These are phyloP conservation scores for Sarocladiaceae sp. DNA, from an alignment of 2,329 filamentous ascomycete genomes.

Conservation along the genomic window DNA sequence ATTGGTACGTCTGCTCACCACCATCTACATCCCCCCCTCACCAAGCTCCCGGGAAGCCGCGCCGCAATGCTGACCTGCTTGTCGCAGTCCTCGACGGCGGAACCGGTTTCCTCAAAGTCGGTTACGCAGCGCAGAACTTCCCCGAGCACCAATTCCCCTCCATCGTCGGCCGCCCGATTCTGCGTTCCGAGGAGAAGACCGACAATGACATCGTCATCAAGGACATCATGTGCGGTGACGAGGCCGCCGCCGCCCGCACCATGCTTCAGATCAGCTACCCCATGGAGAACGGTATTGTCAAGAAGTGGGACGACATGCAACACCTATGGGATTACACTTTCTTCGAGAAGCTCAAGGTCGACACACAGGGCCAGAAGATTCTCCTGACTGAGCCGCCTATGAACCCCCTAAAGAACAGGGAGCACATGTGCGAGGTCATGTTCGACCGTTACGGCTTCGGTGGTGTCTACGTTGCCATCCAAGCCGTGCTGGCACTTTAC, in stretches of 20 bases:
- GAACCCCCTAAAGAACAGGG: constrained; percentile 94
- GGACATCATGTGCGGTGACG: constrained; percentile 99
- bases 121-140: constrained; percentile 98
- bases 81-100: constrained; percentile 91
- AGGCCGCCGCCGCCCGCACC: constrained; percentile 88
- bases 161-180: constrained; percentile 94
- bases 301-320: constrained; percentile 99
- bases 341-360: constrained; percentile 90
- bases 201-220: constrained; percentile 62
- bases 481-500: constrained; percentile 92
- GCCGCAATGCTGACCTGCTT: constrained; percentile 18
- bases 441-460: constrained; percentile 95
- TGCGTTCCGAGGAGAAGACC: constrained; percentile 84
- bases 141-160: constrained; percentile 98
- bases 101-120: constrained; percentile 99
- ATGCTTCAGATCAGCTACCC: constrained; percentile 99
- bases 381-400: constrained; percentile 94
- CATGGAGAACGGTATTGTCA: constrained; percentile 99
- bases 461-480: constrained; percentile 95
- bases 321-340: constrained; percentile 99
- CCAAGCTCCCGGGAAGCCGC: constrained; percentile 10
- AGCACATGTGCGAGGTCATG: constrained; percentile 99
- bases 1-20: constrained; percentile 39
- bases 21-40: constrained; percentile 8
- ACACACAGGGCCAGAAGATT: constrained; percentile 90